Percentiles rank a stretch among this genome's conserved stretches.
These are phyloP conservation scores for Syncephalastrum racemosum DNA, from an alignment of 371 early-diverging fungal species.

Conservation along the genomic window DNA sequence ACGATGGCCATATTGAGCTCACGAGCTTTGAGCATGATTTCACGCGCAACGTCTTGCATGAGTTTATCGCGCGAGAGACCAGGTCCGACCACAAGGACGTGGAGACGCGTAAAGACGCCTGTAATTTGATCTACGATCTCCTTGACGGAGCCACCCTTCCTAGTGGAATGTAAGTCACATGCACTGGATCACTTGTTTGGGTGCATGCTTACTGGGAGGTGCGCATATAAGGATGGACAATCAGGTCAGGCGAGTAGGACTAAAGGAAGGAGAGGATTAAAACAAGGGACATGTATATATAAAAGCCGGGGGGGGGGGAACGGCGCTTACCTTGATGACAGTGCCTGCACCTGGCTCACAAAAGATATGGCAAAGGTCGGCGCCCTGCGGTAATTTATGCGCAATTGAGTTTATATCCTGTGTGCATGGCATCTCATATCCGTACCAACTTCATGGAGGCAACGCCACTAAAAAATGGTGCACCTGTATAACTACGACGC, in stretches of 20 bases:
- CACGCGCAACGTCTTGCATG: slow-evolving; percentile 62
- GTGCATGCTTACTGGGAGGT: slow-evolving; percentile 28
- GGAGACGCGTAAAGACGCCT: slow-evolving; percentile 66
- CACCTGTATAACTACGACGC: slow-evolving; percentile 80
- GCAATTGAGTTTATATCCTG: not conserved
- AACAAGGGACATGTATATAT: not conserved
- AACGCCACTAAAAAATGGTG: slow-evolving; percentile 89
- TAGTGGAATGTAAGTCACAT: slow-evolving; percentile 2
- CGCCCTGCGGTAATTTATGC: slow-evolving; percentile 61
- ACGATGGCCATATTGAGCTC: slow-evolving; percentile 73
- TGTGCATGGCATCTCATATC: not conserved
- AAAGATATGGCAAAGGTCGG: slow-evolving; percentile 89
- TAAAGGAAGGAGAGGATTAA: slow-evolving; percentile 13
- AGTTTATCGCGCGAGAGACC: slow-evolving; percentile 81
- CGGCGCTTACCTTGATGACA: slow-evolving; percentile 68
- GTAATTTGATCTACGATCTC: slow-evolving; percentile 50
- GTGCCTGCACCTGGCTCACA: slow-evolving; percentile 81
- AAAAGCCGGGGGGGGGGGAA: no score
- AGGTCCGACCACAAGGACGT: slow-evolving; percentile 90
- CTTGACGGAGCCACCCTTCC: slow-evolving; percentile 28
- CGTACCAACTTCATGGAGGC: slow-evolving; percentile 77
- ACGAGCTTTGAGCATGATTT: slow-evolving; percentile 64
- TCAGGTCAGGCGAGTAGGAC: slow-evolving; percentile 62
- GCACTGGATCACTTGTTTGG: not conserved
- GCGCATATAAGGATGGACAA: slow-evolving; percentile 65